phyloP scores from a whole-genome alignment of 371 early-diverging fungal genomes.

The Mucor indicus region DNA sequence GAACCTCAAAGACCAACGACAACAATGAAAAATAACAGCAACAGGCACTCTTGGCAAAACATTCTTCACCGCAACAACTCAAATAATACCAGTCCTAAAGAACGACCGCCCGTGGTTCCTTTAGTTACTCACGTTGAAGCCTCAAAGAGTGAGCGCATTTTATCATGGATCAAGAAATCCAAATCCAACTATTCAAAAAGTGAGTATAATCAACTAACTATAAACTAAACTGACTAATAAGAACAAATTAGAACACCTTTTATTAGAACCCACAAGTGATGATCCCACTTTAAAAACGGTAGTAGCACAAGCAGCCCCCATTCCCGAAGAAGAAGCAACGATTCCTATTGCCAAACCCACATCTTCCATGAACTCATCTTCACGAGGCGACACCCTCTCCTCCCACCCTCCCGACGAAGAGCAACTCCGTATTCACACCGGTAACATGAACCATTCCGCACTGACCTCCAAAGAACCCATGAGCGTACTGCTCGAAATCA shows the following conservation, averaged over 20 bases:
- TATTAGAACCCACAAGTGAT: no score
- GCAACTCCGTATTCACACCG: constrained; percentile 69
- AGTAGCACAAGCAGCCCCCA: background rate
- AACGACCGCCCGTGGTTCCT: no score
- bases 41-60: constrained; percentile 12
- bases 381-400: no score
- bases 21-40: background rate
- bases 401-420: background rate
- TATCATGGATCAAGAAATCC: constrained; percentile 16
- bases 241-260: no score
- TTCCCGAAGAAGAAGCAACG: background rate
- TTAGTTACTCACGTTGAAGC: no score
- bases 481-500: constrained; percentile 66
- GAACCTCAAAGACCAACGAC: no score
- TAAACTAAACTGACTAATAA: no score
- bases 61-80: constrained; percentile 1
- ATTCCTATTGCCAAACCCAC: constrained; percentile 6
- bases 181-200: constrained; percentile 9
- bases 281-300: no score
- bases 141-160: constrained; percentile 12
- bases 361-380: no score
- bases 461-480: constrained; percentile 70
- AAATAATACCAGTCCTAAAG: no score
- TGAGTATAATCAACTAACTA: no score
- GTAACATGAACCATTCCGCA: constrained; percentile 72